Evolutionary conservation across 352 stramenopile genomes (phyloP), one percentile per base, ranked within the genome.

Genomic region (Phytophthora capsici): DNA sequence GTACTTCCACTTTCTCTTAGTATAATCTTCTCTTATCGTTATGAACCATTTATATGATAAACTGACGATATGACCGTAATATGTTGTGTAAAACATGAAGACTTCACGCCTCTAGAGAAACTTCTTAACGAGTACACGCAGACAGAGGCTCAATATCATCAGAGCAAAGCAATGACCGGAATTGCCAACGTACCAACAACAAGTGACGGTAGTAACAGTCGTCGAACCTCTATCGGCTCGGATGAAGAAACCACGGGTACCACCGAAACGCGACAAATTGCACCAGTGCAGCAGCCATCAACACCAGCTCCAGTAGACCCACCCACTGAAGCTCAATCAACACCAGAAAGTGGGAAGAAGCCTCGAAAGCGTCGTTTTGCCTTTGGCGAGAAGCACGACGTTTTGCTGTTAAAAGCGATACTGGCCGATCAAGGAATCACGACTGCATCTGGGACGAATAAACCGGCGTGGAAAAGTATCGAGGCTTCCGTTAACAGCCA

Each of bases 371-470:
- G 30, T 19, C 48, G 49, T 0, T 74, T 71, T 17, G 32, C 16
- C 25, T 74, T 74, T 20, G 43, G 49, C 13, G 55, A 71, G 8
- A 17, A 13, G 2, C 66, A 74, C 38, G 66, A 71, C 26, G 28
- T 66, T 8, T 3, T 71, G 19, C 44, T 74, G 2, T 37, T 74
- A n/a, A 58, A 63, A 2, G 37, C 22, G 13, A 16, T 71, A 36
- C 49, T 74, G 16, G 49, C 45, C 4, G 53, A 70, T 14, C 12
- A 40, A 57, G 52, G 47, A 19, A 13, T 40, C 19, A 20, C 34
- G 1, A 23, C 22, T 16, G 12, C 32, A 8, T 53, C 65, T 41
- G 53, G 47, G 17, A 20, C 9, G 6, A 61, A 30, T 16, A 60
- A 52, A 20, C 59, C 48, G 0, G 25, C 25, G 19, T 70, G 60